phyloP scores from a whole-genome alignment of 148 eudicot species.

The Persicaria maculosa region DNA sequence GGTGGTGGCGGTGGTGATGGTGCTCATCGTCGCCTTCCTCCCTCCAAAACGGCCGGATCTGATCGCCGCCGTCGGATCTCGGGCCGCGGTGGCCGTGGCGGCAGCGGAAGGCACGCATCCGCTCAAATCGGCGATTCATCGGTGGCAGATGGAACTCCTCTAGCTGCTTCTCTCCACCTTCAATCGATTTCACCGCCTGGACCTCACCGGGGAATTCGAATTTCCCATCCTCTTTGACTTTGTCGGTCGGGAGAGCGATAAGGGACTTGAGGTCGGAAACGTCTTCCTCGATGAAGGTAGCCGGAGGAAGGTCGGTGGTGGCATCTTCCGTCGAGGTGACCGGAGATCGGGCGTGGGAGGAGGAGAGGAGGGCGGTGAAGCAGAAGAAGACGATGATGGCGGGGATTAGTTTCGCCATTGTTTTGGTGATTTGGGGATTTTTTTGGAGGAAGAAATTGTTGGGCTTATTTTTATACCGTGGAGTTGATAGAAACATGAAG shows the following conservation, averaged over 20 bases:
- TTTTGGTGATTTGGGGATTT: background rate
- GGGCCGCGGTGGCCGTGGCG: background rate
- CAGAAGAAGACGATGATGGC: background rate
- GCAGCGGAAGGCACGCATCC: background rate
- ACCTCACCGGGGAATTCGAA: background rate
- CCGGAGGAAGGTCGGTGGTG: background rate
- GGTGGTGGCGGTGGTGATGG: background rate
- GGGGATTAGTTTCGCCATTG: slow-evolving; percentile 3
- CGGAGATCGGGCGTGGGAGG: slow-evolving; percentile 5
- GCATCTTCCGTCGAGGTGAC: background rate
- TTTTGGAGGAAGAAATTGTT: slow-evolving; percentile 1
- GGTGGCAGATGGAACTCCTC: background rate
- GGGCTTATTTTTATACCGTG: background rate
- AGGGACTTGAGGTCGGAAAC: slow-evolving; percentile 2
- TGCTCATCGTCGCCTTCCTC: background rate
- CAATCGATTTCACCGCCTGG: background rate
- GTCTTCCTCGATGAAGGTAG: slow-evolving; percentile 3
- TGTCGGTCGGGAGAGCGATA: slow-evolving; percentile 2
- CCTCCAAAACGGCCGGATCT: slow-evolving; percentile 2
- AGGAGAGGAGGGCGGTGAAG: background rate
- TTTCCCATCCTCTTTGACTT: background rate
- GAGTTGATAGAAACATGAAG: too few relatives aligned
- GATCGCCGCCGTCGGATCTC: slow-evolving; percentile 1
- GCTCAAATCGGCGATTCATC: background rate
- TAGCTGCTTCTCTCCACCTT: background rate